Percentiles rank a stretch among this genome's conserved stretches.
phyloP scores from a whole-genome alignment of 2,329 filamentous ascomycete genomes.

The Talaromyces sp. region DNA sequence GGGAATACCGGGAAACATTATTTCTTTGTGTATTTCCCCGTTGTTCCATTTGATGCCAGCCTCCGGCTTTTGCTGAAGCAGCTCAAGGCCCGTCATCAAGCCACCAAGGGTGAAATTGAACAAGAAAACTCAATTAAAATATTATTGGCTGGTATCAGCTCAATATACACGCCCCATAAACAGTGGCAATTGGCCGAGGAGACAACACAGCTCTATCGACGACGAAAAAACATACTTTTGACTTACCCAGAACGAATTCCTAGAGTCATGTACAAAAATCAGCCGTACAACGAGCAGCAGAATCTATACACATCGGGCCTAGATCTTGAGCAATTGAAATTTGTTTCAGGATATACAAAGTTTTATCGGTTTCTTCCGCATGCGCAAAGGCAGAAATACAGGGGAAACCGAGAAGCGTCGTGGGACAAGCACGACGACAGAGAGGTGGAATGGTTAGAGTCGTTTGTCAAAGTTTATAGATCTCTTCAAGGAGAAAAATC shows the following conservation, averaged over 20 bases:
- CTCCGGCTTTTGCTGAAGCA: background rate
- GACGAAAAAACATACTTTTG: background rate
- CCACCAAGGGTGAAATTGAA: background rate
- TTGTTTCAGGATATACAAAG: background rate
- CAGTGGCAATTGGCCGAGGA: background rate
- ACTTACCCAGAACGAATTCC: background rate
- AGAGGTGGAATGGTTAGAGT: slow-evolving; percentile 15
- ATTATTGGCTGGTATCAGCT: background rate
- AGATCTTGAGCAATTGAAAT: background rate
- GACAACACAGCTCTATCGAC: background rate
- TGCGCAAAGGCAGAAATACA: background rate
- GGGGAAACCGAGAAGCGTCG: background rate
- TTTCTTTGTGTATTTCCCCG: background rate
- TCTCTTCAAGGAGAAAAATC: background rate
- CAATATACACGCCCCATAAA: background rate
- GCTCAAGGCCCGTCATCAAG: background rate
- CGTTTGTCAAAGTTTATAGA: slow-evolving; percentile 13
- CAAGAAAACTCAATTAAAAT: background rate
- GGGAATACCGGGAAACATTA: background rate
- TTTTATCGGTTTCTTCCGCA: slow-evolving; percentile 1
- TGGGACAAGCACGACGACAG: slow-evolving; percentile 13
- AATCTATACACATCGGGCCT: background rate
- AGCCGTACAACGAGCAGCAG: background rate
- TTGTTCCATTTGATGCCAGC: slow-evolving; percentile 12
- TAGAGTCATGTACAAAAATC: background rate